A percentile compares a stretch with the other conserved stretches of the same genome.
Conservation (phyloP, 1,139 yeast genomes). For the Scheffersomyces illinoinensis region DNA sequence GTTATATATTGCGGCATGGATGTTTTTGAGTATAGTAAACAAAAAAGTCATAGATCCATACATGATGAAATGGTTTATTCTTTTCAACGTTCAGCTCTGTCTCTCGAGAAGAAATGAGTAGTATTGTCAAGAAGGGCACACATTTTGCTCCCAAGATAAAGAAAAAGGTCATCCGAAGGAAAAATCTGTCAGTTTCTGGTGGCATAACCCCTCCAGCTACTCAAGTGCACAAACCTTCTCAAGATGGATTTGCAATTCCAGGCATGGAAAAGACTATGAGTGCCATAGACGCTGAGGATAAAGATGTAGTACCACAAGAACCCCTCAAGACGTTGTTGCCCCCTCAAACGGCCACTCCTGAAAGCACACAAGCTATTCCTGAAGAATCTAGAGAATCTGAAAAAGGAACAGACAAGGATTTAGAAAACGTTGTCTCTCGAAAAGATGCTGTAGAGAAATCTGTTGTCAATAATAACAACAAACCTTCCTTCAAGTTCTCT, state of each 20-base stretch:
- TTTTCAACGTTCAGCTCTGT: no score
- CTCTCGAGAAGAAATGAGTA: constrained; percentile 39
- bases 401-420: background rate
- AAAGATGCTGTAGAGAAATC: background rate
- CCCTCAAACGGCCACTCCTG: background rate
- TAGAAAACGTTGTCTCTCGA: background rate
- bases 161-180: constrained; percentile 25
- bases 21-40: background rate
- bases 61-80: background rate
- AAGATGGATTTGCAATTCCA: background rate
- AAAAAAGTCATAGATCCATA: background rate
- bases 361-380: background rate
- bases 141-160: constrained; percentile 44
- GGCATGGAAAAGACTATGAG: background rate
- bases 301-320: background rate
- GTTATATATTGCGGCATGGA: background rate
- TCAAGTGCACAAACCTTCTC: constrained; percentile 11
- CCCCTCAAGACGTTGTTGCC: background rate
- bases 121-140: constrained; percentile 47
- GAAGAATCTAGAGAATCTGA: background rate
- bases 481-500: background rate
- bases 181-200: constrained; percentile 24
- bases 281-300: background rate
- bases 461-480: background rate
- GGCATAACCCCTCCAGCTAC: constrained; percentile 29